Evolutionary conservation across 768 basidiomycete species (phyloP).

Genomic region (Naganishia vishniacii): DNA sequence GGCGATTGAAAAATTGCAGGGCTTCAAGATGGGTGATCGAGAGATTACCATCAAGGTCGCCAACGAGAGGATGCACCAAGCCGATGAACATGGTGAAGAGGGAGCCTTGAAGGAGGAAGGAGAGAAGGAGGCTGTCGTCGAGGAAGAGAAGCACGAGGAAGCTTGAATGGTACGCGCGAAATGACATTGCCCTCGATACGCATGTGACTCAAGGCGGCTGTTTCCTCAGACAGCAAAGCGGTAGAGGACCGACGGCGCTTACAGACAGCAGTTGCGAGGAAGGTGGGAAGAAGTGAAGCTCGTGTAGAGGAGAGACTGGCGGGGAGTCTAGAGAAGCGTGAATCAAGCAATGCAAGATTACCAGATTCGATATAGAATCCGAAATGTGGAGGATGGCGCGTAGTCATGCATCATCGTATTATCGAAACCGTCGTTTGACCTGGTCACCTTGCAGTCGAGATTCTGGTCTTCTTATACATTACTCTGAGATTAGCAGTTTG

Average conservation of each 20-base stretch:
- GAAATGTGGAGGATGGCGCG: constrained; percentile 2
- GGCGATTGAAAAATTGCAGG: constrained; percentile 78
- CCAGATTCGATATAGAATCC: constrained; percentile 16
- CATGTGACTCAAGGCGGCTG: no score
- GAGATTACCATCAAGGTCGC: constrained; percentile 90
- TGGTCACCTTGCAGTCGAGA: no score
- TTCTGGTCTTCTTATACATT: no score
- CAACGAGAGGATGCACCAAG: constrained; percentile 58
- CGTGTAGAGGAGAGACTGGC: no score
- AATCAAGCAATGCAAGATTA: background rate
- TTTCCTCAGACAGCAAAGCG: no score
- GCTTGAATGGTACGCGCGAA: background rate
- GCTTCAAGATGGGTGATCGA: constrained; percentile 80
- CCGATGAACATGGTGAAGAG: constrained; percentile 10
- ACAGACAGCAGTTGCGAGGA: no score
- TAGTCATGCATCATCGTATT: constrained; percentile 17
- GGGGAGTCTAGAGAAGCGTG: no score
- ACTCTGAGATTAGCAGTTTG: no score
- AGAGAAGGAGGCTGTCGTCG: constrained; percentile 13
- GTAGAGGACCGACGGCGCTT: no score
- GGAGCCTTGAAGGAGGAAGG: constrained; percentile 12
- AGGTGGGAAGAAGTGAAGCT: background rate
- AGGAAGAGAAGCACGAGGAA: constrained; percentile 17
- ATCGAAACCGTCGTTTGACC: background rate
- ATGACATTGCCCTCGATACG: no score